A percentile compares a stretch with the other conserved stretches of the same genome.
These are phyloP conservation scores for Articulospora tetracladia DNA, from an alignment of 495 filamentous ascomycete genomes.

Conservation along the genomic window DNA sequence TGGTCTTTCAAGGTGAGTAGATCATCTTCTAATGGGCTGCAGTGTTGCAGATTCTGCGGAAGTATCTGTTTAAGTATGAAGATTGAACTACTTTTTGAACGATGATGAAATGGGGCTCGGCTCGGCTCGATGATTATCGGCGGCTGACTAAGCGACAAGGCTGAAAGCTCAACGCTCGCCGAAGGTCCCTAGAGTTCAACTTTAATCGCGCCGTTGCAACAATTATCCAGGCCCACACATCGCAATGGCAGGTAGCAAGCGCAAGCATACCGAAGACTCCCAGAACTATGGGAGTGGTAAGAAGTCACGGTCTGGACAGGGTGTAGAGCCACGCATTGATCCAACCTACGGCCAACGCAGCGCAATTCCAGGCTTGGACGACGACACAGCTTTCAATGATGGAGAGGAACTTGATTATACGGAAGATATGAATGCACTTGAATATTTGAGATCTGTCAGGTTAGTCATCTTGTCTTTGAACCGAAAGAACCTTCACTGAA, in stretches of 20 bases:
- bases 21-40: no score
- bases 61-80: no score
- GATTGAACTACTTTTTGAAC: no score
- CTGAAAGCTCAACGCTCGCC: conserved; percentile 8
- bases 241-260: conserved; percentile 19
- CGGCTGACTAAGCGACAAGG: conserved; percentile 5
- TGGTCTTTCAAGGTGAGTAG: background rate
- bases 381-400: conserved; percentile 44
- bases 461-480: conserved; percentile 33
- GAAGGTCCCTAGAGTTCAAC: background rate
- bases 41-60: no score
- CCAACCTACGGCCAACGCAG: conserved; percentile 70
- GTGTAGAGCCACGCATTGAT: conserved; percentile 34
- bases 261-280: conserved; percentile 13
- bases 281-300: conserved; percentile 6
- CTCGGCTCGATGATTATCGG: background rate
- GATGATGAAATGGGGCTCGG: no score
- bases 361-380: conserved; percentile 73
- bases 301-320: conserved; percentile 17
- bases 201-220: no score
- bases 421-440: conserved; percentile 58
- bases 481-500: conserved; percentile 28
- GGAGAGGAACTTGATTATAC: conserved; percentile 54
- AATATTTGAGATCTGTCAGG: conserved; percentile 79
- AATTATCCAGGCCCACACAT: no score